Evolutionary conservation across 176 grass and related monocot species (phyloP).

Genomic region (Oryza rufipogon): DNA sequence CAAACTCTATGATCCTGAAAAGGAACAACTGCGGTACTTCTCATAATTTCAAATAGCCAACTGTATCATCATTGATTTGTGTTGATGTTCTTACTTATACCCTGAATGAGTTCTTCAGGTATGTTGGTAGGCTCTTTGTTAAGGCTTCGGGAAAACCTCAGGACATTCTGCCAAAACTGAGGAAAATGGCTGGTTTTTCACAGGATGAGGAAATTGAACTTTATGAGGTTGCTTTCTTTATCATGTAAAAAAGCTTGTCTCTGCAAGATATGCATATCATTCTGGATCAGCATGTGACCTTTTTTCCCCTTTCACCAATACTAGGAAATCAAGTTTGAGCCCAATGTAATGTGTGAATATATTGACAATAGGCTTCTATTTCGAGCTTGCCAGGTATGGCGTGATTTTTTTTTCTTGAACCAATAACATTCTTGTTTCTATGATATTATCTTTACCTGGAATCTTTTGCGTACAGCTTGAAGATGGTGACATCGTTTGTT

Average conservation of each 20-base stretch:
- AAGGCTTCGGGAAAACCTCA: constrained; percentile 79
- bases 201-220: constrained; percentile 91
- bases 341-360: constrained; percentile 97
- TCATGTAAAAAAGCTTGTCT: constrained; percentile 24
- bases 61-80: constrained; percentile 24
- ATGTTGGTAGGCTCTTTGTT: constrained; percentile 90
- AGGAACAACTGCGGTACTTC: constrained; percentile 80
- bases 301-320: constrained; percentile 38
- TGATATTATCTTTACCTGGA: constrained; percentile 37
- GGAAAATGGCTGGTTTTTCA: constrained; percentile 85
- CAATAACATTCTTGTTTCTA: constrained; percentile 28
- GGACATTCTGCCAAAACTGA: constrained; percentile 83
- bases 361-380: constrained; percentile 81
- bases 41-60: constrained; percentile 22
- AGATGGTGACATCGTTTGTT: constrained; percentile 98
- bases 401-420: constrained; percentile 9
- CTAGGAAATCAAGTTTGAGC: constrained; percentile 99
- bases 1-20: constrained; percentile 98
- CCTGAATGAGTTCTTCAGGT: constrained; percentile 60
- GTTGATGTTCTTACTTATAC: constrained; percentile 30
- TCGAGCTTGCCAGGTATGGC: constrained; percentile 79
- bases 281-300: constrained; percentile 31
- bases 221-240: constrained; percentile 74
- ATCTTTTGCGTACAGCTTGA: constrained; percentile 74
- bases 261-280: constrained; percentile 18